Conservation (phyloP, 2,329 filamentous ascomycete genomes). For the Colletotrichum salicis region DNA sequence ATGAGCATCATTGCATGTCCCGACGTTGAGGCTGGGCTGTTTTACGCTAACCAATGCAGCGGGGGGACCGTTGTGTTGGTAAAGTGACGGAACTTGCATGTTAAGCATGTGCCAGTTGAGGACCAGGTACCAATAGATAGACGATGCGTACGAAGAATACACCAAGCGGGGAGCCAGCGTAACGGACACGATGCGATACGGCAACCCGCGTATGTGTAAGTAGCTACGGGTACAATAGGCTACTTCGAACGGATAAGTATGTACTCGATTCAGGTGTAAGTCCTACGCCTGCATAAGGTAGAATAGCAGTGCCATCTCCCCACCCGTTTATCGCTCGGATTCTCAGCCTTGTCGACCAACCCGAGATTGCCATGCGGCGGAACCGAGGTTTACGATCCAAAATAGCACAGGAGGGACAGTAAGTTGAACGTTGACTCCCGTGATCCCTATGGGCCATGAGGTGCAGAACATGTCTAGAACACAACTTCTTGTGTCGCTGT, state of each 20-base stretch:
- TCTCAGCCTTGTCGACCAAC: background rate
- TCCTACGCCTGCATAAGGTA: background rate
- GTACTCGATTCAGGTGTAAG: background rate
- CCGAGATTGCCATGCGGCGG: background rate
- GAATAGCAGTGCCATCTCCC: background rate
- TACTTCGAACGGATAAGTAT: background rate
- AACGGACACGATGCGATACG: background rate
- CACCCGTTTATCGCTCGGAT: background rate
- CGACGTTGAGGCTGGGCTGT: conserved; percentile 6
- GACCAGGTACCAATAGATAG: background rate
- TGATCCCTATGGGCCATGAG: background rate
- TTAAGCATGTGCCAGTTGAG: background rate
- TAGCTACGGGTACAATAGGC: background rate
- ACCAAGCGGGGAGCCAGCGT: background rate
- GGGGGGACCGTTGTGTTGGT: background rate
- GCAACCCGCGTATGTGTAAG: background rate
- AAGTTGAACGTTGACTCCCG: background rate
- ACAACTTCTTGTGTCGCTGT: background rate
- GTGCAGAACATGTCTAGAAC: background rate
- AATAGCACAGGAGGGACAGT: background rate
- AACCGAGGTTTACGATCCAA: background rate
- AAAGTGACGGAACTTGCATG: background rate
- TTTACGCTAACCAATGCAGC: background rate
- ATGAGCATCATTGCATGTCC: background rate
- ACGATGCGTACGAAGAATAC: no score